Evolutionary conservation across 257 asterid species (phyloP), one percentile per base, ranked within the genome.

Genomic region (Lithospermum erythrorhizon): DNA sequence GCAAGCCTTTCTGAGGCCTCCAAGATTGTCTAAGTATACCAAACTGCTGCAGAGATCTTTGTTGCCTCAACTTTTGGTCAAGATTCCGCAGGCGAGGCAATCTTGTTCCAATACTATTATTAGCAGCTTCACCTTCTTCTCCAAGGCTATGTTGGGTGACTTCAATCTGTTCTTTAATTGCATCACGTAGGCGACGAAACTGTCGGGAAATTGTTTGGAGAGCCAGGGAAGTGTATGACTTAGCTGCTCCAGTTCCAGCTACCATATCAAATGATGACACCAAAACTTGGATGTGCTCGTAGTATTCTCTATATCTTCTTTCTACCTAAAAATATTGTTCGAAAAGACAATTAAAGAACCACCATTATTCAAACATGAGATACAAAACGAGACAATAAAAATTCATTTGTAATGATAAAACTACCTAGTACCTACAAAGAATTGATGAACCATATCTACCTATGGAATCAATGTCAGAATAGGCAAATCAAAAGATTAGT

Each of bases 1-100:
- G 95, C 76, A 88, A 74, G 68, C 96, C 96, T 61, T 93, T 77
- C 54, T 81, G 90, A 18, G 96, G 95, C 76, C 96, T 81, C 96
- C 96, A 88, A 60, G 96, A 79, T 70, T 83, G 94, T 63, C 91
- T 61, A 77, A 80, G 65, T 23, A 78, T 66, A 5, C 94, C 94
- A 25, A 82, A 78, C 79, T 81, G 86, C 66, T 81, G 86, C 27
- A 83, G 72, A 9, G 84, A 76, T 68, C 81, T 76, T 65, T 79
- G 87, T 63, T 85, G 86, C 80, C 95, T 73, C 71, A 82, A 67
- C 30, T 87, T 80, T 73, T 84, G 88, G 63, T 88, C 95, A 54
- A 85, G 78, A 45, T 59, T 68, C 41, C 93, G 82, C 13, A 88
- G 81, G 32, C 87, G 95, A 37, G 85, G 78, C 23, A 88, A 64